These are phyloP conservation scores for Hypoxylon intermedium DNA, from an alignment of 495 filamentous ascomycete species.

Conservation along the genomic window DNA sequence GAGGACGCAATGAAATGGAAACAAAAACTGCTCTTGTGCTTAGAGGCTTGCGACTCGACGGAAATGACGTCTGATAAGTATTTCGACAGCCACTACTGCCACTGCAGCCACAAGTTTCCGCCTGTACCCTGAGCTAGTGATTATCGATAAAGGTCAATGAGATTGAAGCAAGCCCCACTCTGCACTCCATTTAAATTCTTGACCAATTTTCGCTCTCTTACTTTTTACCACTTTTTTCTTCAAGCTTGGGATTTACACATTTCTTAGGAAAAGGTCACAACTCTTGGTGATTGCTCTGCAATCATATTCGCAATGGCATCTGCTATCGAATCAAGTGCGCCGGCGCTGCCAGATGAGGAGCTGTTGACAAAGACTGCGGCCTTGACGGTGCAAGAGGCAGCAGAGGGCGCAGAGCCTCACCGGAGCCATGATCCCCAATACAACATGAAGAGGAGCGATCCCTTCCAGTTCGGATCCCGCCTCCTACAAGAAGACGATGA, in stretches of 20 bases:
- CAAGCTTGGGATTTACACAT: slow-evolving; percentile 8
- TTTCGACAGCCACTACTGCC: too few species aligned
- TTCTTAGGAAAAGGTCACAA: slow-evolving; percentile 20
- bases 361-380: slow-evolving; percentile 32
- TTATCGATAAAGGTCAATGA: slow-evolving; percentile 21
- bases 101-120: background rate
- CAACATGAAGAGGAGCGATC: slow-evolving; percentile 82
- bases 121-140: background rate
- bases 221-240: slow-evolving; percentile 10
- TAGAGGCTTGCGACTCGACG: background rate
- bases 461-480: slow-evolving; percentile 94
- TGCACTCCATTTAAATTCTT: slow-evolving; percentile 18
- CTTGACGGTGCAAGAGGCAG: slow-evolving; percentile 37
- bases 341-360: slow-evolving; percentile 27
- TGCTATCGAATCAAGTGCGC: slow-evolving; percentile 1
- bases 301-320: slow-evolving; percentile 22
- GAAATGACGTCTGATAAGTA: too few species aligned
- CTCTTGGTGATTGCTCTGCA: background rate
- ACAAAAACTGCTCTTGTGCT: background rate
- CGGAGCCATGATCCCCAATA: slow-evolving; percentile 63
- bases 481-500: slow-evolving; percentile 81
- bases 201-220: slow-evolving; percentile 6
- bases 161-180: background rate
- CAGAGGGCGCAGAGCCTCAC: slow-evolving; percentile 48
- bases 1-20: background rate